A percentile compares a stretch with the other conserved stretches of the same genome.
phyloP scores from a whole-genome alignment of 352 stramenopile genomes.

The Phytophthora cactorum region DNA sequence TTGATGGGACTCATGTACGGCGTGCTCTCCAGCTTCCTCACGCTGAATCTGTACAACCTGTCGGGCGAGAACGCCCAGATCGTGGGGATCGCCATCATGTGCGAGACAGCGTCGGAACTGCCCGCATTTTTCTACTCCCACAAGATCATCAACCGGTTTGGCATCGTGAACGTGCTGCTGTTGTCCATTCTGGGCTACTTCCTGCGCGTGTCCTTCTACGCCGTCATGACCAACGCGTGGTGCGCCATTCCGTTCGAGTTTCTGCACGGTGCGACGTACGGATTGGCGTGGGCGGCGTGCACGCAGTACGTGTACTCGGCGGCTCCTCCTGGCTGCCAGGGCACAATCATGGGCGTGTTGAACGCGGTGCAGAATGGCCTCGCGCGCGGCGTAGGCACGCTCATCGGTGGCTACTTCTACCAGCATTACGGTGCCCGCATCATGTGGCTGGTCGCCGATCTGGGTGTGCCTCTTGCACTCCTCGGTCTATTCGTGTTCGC shows the following conservation, averaged over 20 bases:
- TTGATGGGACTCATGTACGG: conserved; percentile 85
- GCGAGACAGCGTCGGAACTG: conserved; percentile 80
- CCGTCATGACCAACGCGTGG: conserved; percentile 83
- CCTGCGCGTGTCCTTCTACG: conserved; percentile 74
- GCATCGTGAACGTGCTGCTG: conserved; percentile 76
- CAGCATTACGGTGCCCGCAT: conserved; percentile 62
- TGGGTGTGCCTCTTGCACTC: conserved; percentile 71
- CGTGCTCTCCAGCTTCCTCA: conserved; percentile 85
- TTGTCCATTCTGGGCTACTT: conserved; percentile 75
- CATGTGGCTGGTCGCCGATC: conserved; percentile 76
- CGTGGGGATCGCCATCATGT: conserved; percentile 82
- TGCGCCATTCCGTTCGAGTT: conserved; percentile 82
- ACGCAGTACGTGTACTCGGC: conserved; percentile 82
- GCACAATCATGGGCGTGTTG: conserved; percentile 80
- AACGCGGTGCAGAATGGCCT: conserved; percentile 81
- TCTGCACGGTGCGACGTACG: conserved; percentile 78
- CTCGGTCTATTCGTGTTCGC: conserved; percentile 61
- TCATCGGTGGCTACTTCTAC: conserved; percentile 83
- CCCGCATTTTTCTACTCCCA: conserved; percentile 86
- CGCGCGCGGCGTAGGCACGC: conserved; percentile 64
- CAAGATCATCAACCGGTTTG: conserved; percentile 68
- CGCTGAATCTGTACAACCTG: conserved; percentile 84
- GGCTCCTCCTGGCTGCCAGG: conserved; percentile 61
- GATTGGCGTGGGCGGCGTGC: conserved; percentile 72
- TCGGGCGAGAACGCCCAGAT: conserved; percentile 74